Conservation (phyloP, 805 yeast species). For the Candida fluviatilis region DNA sequence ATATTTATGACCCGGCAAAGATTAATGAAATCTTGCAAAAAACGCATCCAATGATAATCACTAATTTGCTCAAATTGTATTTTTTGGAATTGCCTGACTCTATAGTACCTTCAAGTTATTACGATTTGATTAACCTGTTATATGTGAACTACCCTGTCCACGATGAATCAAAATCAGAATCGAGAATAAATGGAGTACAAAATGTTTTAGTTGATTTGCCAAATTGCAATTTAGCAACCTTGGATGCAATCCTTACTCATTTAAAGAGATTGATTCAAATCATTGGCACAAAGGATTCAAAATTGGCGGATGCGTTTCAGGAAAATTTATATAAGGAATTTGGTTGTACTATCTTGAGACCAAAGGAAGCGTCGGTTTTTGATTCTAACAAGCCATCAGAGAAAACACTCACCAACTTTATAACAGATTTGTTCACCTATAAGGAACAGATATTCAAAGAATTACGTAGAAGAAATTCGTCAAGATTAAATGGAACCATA, state of each 20-base stretch:
- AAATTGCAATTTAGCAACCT: conserved; percentile 68
- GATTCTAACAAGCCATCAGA: conserved; percentile 8
- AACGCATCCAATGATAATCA: conserved; percentile 53
- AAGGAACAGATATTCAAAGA: conserved; percentile 64
- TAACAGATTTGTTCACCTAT: conserved; percentile 53
- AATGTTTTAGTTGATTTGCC: conserved; percentile 65
- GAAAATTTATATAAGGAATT: conserved; percentile 60
- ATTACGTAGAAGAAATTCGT: conserved; percentile 39
- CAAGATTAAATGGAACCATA: neutral
- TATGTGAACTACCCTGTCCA: conserved; percentile 42
- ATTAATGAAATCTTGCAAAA: conserved; percentile 33
- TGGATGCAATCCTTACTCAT: conserved; percentile 77
- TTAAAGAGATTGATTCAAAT: conserved; percentile 55
- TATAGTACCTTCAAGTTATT: conserved; percentile 57
- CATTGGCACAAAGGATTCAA: conserved; percentile 39
- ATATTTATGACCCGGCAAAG: conserved; percentile 20
- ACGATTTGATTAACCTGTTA: conserved; percentile 65
- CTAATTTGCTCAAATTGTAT: conserved; percentile 68
- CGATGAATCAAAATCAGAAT: conserved; percentile 34
- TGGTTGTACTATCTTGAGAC: conserved; percentile 57
- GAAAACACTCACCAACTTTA: conserved; percentile 31
- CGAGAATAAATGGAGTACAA: conserved; percentile 59
- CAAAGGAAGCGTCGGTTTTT: conserved; percentile 24
- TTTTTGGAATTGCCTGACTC: conserved; percentile 79
- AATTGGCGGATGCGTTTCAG: conserved; percentile 33